Conservation (phyloP, 163 green algal species). For the Volvox carteri region DNA sequence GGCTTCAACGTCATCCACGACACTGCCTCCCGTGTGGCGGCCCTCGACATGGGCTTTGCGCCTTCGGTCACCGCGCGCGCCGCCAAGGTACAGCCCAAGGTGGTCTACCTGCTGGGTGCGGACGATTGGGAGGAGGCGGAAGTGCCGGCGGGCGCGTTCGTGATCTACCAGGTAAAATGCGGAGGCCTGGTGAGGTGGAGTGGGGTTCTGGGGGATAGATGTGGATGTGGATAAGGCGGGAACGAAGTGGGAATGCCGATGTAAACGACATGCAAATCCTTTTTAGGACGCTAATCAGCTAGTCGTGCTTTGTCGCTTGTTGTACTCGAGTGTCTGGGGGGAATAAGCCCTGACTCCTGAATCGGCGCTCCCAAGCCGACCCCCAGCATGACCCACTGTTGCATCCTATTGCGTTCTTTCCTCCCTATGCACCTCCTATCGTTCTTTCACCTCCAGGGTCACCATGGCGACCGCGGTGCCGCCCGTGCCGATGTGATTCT, state of each 20-base stretch:
- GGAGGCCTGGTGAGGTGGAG: neutral
- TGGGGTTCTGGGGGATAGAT: neutral
- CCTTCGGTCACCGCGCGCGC: conserved; percentile 72
- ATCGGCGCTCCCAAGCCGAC: no score
- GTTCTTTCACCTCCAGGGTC: no score
- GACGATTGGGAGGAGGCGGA: conserved; percentile 89
- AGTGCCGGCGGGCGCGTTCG: conserved; percentile 92
- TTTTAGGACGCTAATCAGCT: no score
- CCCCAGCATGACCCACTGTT: no score
- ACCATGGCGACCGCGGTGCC: conserved; percentile 97
- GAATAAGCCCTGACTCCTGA: no score
- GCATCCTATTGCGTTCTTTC: no score
- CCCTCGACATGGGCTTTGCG: conserved; percentile 96
- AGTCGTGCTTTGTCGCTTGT: no score
- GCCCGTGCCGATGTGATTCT: conserved; percentile 94
- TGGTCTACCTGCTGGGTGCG: conserved; percentile 96
- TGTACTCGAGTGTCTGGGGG: no score
- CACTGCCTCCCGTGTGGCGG: conserved; percentile 88
- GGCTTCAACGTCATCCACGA: conserved; percentile 98
- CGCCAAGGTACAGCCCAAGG: conserved; percentile 33
- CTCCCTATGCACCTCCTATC: no score
- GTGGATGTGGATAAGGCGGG: neutral
- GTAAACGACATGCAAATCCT: no score
- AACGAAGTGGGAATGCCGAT: no score
- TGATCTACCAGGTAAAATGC: conserved; percentile 93